Evolutionary conservation across 306 rosid genomes (phyloP).

Genomic region (Gillenia trifoliata): DNA sequence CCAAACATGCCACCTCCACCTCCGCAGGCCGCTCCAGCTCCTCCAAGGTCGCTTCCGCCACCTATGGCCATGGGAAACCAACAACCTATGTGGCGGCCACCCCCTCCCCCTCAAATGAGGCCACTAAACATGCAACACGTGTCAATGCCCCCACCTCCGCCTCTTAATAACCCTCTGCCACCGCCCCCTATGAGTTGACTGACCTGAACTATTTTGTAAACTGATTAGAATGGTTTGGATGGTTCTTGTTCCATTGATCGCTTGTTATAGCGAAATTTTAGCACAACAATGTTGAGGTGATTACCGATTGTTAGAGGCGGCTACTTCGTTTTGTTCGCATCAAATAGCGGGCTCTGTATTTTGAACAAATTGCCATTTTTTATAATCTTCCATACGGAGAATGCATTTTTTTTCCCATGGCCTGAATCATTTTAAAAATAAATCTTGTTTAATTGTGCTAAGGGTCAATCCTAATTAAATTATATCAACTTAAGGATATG

Average conservation of each 20-base stretch:
- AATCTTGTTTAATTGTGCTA: too few species aligned
- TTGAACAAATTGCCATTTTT: too few species aligned
- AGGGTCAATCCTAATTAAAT: too few species aligned
- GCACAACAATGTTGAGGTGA: background rate
- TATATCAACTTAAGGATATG: background rate
- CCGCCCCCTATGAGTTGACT: conserved; percentile 38
- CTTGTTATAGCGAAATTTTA: conserved; percentile 6
- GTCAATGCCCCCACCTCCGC: conserved; percentile 68
- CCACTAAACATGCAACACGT: conserved; percentile 49
- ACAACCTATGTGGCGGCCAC: conserved; percentile 75
- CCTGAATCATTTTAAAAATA: too few species aligned
- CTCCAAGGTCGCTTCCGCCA: conserved; percentile 82
- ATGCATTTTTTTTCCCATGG: too few species aligned
- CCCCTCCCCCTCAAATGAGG: conserved; percentile 69
- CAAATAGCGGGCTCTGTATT: background rate
- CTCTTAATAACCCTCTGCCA: conserved; percentile 34
- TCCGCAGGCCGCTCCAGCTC: conserved; percentile 48
- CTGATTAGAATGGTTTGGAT: conserved; percentile 1
- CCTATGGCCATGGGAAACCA: conserved; percentile 81
- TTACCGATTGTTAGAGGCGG: background rate
- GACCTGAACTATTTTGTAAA: conserved; percentile 5
- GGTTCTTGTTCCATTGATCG: conserved; percentile 7
- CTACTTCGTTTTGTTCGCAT: background rate
- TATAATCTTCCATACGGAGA: too few species aligned
- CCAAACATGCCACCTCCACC: conserved; percentile 72